Conservation (phyloP, 306 rosid species). For the Mucuna pruriens region DNA sequence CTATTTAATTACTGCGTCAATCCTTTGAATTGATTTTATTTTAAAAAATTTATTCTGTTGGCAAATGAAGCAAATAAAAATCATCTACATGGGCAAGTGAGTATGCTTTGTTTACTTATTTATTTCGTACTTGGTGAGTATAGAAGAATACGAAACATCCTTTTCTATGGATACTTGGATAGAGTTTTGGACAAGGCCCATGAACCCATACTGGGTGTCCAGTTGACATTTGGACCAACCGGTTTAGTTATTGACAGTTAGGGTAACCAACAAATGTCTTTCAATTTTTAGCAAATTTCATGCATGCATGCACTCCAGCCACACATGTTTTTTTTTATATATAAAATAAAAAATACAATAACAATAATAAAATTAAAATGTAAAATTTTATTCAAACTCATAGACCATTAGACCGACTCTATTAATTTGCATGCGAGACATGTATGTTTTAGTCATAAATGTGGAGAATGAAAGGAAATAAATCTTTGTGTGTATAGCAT, state of each 20-base stretch:
- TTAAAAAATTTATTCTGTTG: too few species aligned
- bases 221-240: background rate
- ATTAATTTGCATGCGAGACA: too few species aligned
- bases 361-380: too few species aligned
- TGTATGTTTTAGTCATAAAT: too few species aligned
- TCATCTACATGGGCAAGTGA: too few species aligned
- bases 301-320: constrained; percentile 23
- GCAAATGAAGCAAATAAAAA: background rate
- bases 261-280: background rate
- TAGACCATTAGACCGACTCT: too few species aligned
- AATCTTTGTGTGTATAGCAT: too few species aligned
- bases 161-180: background rate
- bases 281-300: constrained; percentile 22
- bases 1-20: background rate
- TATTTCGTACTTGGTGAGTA: background rate
- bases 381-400: too few species aligned
- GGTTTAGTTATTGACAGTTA: constrained; percentile 17
- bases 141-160: background rate
- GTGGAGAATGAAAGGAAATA: too few species aligned
- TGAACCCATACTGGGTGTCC: background rate
- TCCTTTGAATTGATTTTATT: background rate
- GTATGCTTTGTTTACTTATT: too few species aligned
- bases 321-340: too few species aligned
- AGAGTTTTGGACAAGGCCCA: constrained; percentile 8
- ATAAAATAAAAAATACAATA: too few species aligned